Conservation (phyloP, 345 rosid genomes). For the Anacardium occidentale region DNA sequence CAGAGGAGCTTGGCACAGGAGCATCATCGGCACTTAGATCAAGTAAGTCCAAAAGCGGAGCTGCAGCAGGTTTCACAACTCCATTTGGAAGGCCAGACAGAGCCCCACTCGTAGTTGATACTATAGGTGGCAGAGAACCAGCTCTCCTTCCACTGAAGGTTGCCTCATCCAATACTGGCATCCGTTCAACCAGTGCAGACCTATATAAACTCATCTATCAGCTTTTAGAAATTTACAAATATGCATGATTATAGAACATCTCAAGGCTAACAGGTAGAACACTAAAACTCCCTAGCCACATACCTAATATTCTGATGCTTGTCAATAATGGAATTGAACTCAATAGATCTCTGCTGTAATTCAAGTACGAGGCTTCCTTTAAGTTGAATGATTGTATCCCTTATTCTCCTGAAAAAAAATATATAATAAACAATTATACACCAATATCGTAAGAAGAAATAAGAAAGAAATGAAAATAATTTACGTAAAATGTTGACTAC, state of each 20-base stretch:
- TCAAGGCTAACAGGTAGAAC: constrained; percentile 14
- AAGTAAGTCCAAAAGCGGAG: constrained; percentile 82
- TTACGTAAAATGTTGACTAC: not conserved
- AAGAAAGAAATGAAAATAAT: constrained; percentile 7
- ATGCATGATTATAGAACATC: constrained; percentile 7
- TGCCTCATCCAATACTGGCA: constrained; percentile 98
- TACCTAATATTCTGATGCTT: constrained; percentile 88
- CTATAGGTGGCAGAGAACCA: constrained; percentile 67
- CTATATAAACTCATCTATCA: constrained; percentile 47
- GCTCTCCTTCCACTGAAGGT: constrained; percentile 87
- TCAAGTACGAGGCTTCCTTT: constrained; percentile 95
- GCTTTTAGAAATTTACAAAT: constrained; percentile 18
- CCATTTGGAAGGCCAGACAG: constrained; percentile 86
- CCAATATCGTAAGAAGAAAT: constrained; percentile 12
- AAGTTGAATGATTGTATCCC: constrained; percentile 60
- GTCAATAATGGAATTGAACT: constrained; percentile 81
- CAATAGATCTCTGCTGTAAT: constrained; percentile 97
- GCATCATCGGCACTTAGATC: constrained; percentile 80
- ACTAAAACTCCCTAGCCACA: constrained; percentile 9
- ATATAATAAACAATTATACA: constrained; percentile 19
- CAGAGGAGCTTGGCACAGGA: constrained; percentile 72
- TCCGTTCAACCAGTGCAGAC: constrained; percentile 88
- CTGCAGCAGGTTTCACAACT: constrained; percentile 62
- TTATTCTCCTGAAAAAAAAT: constrained; percentile 69
- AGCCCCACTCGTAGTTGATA: constrained; percentile 56